phyloP scores from a whole-genome alignment of 345 rosid species.

The Hevea brasiliensis region DNA sequence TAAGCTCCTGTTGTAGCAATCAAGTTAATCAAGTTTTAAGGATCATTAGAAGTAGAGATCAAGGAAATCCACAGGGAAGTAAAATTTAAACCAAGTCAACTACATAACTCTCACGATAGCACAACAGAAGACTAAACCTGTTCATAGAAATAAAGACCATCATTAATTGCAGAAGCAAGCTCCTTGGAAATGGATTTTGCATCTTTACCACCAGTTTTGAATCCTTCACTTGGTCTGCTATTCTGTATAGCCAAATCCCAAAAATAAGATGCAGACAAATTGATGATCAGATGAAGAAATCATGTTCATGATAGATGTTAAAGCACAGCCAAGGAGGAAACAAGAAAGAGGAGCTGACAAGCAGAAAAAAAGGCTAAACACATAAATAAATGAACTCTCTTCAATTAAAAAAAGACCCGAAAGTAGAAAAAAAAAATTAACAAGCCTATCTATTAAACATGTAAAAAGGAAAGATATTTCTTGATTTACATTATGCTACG shows the following conservation, averaged over 20 bases:
- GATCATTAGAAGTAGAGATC: constrained; percentile 5
- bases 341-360: neutral
- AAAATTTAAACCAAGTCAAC: constrained; percentile 10
- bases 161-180: constrained; percentile 82
- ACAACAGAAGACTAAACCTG: constrained; percentile 53
- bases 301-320: neutral
- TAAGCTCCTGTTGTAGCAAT: constrained; percentile 58
- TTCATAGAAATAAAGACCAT: constrained; percentile 90
- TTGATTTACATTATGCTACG: neutral
- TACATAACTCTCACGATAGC: neutral
- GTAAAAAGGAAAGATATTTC: neutral
- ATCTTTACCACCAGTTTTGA: constrained; percentile 40
- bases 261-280: constrained; percentile 4
- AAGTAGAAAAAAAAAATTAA: neutral
- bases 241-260: constrained; percentile 58
- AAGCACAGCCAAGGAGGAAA: neutral
- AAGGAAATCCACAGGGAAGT: constrained; percentile 1
- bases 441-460: neutral
- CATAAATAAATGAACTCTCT: too few species aligned
- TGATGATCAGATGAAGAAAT: neutral
- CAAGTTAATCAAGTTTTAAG: constrained; percentile 15
- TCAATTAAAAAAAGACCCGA: neutral
- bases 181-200: constrained; percentile 64
- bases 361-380: neutral
- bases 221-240: constrained; percentile 52